Conservation (phyloP, 2,329 filamentous ascomycete genomes). For the Pseudogymnoascus sp. region DNA sequence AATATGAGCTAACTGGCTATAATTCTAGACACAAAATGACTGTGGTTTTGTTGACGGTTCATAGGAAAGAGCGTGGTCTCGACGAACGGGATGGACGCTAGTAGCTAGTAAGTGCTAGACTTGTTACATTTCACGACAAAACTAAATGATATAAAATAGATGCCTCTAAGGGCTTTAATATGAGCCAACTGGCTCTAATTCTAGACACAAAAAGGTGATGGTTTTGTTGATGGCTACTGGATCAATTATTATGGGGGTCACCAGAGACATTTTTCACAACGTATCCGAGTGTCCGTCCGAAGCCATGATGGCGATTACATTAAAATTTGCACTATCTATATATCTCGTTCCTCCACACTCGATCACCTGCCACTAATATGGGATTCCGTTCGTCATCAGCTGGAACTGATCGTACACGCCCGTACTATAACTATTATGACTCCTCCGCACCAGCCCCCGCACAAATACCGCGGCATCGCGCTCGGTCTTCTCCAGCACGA, state of each 20-base stretch:
- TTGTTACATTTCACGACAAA: not conserved
- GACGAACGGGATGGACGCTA: not conserved
- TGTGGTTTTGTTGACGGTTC: too few relatives aligned
- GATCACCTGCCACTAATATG: slow-evolving; percentile 43
- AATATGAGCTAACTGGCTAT: too few relatives aligned
- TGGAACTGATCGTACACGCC: slow-evolving; percentile 98
- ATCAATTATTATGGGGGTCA: not conserved
- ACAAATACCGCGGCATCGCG: slow-evolving; percentile 93
- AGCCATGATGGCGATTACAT: not conserved
- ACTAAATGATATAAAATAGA: not conserved
- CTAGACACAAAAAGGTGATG: not conserved
- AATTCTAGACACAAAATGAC: too few relatives aligned
- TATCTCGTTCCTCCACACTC: not conserved
- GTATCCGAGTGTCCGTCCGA: not conserved
- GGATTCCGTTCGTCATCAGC: slow-evolving; percentile 92
- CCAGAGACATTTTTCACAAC: not conserved
- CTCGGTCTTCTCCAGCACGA: slow-evolving; percentile 86
- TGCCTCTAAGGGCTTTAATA: not conserved
- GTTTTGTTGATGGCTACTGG: not conserved
- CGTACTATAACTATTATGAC: slow-evolving; percentile 82
- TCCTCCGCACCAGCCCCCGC: slow-evolving; percentile 80
- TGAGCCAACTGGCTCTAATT: not conserved
- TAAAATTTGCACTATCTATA: not conserved
- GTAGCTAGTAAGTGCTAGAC: not conserved
- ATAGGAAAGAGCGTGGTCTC: not conserved